Base-by-base conservation (phyloP, 2,329 filamentous ascomycete genomes). In the Exophiala alcalophila region DNA sequence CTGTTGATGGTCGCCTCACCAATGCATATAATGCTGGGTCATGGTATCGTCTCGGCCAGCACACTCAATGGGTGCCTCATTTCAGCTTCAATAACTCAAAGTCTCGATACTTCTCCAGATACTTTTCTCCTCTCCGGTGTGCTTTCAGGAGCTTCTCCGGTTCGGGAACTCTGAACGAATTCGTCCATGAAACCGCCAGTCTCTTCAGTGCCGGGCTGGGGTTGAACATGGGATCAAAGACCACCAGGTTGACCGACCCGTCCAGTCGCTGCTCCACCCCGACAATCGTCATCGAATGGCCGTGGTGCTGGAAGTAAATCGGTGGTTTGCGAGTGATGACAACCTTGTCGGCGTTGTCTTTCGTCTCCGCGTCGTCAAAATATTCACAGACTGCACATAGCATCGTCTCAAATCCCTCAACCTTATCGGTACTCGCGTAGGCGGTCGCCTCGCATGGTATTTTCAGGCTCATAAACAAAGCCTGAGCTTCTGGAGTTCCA, bases 281-380 rank as follows among this genome's bases (percentile, higher is more conserved):
- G 40, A 97, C 73, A 37, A 97, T 88, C 1, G 88, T 94, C 70
- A 95, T 73, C 1, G 90, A 96, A 62, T 97, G 91, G 2, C 89
- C 83, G 52, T 81, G 80, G 56, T 92, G 86, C 61, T 97, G 91
- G 49, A 95, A 81, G 64, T 96, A 97, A 27, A 97, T 82, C 0
- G 92, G 90, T 26, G 91, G 82, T 5, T 91, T 69, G 10, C 72
- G 65, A 0, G 91, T 96, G 40, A 74, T 67, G 38, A 79, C 74
- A n/a, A 95, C 76, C 57, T 81, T 86, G 24, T 76, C 69, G 4
- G 68, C 58, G 4, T 66, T 67, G 36, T 77, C 65, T 5, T 69
- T 66, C 4, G 67, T 65, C 4, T 58, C 55, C 5, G 59, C 50
- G 31, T 41, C 61, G n/a, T 67, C 67, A 58, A 95, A 96, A 60